A percentile compares a stretch with the other conserved stretches of the same genome.
Conservation (phyloP, 257 asterid species). For the Fraxinus excelsior region DNA sequence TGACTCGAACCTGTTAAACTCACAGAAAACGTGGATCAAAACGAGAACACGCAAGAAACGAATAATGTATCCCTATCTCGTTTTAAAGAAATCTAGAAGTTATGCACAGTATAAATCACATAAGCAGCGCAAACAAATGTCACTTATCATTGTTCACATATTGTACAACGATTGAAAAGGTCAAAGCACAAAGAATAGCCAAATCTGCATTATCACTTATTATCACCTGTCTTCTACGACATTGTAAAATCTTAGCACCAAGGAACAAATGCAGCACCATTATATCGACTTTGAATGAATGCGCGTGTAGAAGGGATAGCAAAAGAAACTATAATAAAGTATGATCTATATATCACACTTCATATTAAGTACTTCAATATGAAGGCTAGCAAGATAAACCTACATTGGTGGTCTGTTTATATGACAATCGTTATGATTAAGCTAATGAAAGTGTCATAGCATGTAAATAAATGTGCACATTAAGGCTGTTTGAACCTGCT, state of each 20-base stretch:
- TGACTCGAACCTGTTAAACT: constrained; percentile 69
- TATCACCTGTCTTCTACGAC: neutral
- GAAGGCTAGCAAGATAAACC: neutral
- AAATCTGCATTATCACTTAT: neutral
- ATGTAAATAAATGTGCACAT: neutral
- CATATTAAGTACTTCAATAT: neutral
- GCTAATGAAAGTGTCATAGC: neutral
- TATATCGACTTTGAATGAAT: neutral
- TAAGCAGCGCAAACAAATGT: neutral
- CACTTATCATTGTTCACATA: neutral
- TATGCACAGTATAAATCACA: neutral
- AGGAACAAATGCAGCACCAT: neutral
- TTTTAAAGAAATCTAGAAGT: neutral
- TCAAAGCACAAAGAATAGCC: neutral
- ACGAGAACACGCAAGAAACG: neutral
- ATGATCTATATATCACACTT: neutral
- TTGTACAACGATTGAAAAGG: neutral
- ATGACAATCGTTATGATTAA: neutral
- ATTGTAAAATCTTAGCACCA: neutral
- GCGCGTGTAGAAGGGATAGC: neutral
- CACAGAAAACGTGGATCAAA: neutral
- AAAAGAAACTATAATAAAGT: neutral
- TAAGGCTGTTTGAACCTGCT: neutral
- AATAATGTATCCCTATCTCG: neutral
- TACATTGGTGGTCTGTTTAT: neutral